Evolutionary conservation across 1,284 basidiomycete species (phyloP).

Genomic region (Ganoderma lucidum): DNA sequence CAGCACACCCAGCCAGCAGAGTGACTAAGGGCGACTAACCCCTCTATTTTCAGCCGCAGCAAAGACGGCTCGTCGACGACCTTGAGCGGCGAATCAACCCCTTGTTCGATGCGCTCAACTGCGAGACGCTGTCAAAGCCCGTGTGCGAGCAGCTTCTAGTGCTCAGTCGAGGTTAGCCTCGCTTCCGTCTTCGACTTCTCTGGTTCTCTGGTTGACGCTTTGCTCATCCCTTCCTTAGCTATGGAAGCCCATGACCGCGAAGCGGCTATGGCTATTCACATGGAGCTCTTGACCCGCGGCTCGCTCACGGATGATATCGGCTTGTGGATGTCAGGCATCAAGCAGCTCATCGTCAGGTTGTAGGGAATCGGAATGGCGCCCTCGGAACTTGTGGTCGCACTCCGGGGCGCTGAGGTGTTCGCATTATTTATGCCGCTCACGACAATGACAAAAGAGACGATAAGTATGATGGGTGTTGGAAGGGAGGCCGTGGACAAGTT

Average conservation of each 20-base stretch:
- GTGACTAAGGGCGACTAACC: constrained; percentile 13
- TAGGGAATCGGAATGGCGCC: constrained; percentile 27
- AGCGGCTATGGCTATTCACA: constrained; percentile 78
- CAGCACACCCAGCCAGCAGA: neutral
- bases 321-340: constrained; percentile 88
- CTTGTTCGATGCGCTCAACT: constrained; percentile 92
- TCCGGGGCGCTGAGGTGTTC: neutral
- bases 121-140: constrained; percentile 81
- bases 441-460: constrained; percentile 31
- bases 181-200: constrained; percentile 15
- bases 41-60: constrained; percentile 62
- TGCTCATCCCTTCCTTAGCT: constrained; percentile 52
- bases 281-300: constrained; percentile 79
- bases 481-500: constrained; percentile 18
- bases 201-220: constrained; percentile 12
- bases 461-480: constrained; percentile 13
- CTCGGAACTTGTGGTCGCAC: neutral
- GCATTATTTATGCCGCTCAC: constrained; percentile 26
- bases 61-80: constrained; percentile 89
- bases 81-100: constrained; percentile 88
- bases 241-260: constrained; percentile 79
- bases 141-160: constrained; percentile 76
- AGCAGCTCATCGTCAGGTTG: constrained; percentile 79
- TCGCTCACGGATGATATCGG: constrained; percentile 84
- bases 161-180: constrained; percentile 67